phyloP scores from a whole-genome alignment of 1,284 basidiomycete genomes.

The Stygiomarasmius scandens region DNA sequence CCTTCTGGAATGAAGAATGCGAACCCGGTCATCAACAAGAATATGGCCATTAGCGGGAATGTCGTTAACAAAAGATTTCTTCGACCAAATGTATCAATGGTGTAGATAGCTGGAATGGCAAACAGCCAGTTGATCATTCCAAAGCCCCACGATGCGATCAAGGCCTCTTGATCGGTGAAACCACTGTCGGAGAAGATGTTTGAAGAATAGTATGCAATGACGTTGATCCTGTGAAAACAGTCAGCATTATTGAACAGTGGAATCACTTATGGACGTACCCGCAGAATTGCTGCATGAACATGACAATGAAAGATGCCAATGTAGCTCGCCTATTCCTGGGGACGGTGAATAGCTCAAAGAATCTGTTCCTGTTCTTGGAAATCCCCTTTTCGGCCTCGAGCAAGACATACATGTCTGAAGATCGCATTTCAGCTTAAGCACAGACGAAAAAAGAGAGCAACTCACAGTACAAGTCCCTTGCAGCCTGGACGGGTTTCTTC shows the following conservation, averaged over 20 bases:
- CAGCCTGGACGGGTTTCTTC: conserved; percentile 71
- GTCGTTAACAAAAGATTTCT: conserved; percentile 55
- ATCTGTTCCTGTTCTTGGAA: conserved; percentile 49
- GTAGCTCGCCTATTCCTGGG: conserved; percentile 78
- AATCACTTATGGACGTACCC: not conserved
- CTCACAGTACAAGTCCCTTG: conserved; percentile 62
- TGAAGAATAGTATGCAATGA: not conserved
- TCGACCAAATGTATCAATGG: conserved; percentile 73
- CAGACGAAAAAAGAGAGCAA: too few relatives aligned
- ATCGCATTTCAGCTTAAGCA: not conserved
- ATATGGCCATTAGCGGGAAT: conserved; percentile 68
- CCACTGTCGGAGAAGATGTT: conserved; percentile 40
- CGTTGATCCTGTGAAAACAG: not conserved
- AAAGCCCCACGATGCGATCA: conserved; percentile 63
- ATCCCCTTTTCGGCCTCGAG: conserved; percentile 67
- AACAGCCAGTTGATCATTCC: conserved; percentile 37
- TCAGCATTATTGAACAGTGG: too few relatives aligned
- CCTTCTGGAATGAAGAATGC: conserved; percentile 35
- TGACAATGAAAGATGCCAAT: conserved; percentile 68
- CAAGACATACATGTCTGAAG: conserved; percentile 57
- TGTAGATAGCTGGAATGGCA: conserved; percentile 58
- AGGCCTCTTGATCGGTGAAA: conserved; percentile 46
- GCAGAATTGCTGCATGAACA: conserved; percentile 66
- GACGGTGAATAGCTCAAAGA: conserved; percentile 70
- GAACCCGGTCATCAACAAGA: conserved; percentile 64